Base-by-base conservation (phyloP, 257 asterid species). In the Primulina eburnea region DNA sequence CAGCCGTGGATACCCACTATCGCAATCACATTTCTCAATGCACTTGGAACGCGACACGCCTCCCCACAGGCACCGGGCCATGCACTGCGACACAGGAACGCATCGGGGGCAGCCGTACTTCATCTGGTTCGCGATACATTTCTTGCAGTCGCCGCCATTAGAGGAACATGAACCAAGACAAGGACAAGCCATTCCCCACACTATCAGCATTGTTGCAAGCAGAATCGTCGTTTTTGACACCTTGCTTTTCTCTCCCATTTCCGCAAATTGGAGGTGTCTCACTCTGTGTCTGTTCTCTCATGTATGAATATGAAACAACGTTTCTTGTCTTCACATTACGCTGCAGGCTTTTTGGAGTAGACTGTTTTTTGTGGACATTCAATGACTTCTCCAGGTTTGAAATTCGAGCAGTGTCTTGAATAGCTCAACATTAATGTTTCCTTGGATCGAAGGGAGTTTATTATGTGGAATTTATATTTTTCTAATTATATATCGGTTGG, bases 11-110 rank as follows among this genome's bases (percentile, higher is more conserved):
- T 86, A 92, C 0, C 80, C 84, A 4, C 80, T 79, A 43, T 24
- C 26, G 26, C 26, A 24, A 24, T 24, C 26, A 24, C 26, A 24
- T 24, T 68, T 90, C 80, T 88, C 85, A 59, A 38, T 58, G 47
- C 98, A 92, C 9, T 67, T 79, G 65, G 83, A 24, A 1, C 85
- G 85, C 0, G 87, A 63, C 2, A 81, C 35, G 29, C 96, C 95
- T 7, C 76, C 80, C 96, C 96, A 92, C 76, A 92, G 74, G 14
- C 98, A 92, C 53, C 60, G 67, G 8, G 89, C 86, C 95, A 84
- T 82, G 86, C 98, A 92, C 17, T 82, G 88, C 92, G 89, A 82
- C 43, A 78, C 82, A 0, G 91, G 76, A 5, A 67, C 84, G 24
- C 98, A 92, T 4, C 82, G 80, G 0, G 96, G 97, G 81, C 97